These are phyloP conservation scores for Cladosporium sp. DNA, from an alignment of 2,329 filamentous ascomycete species.

Conservation along the genomic window DNA sequence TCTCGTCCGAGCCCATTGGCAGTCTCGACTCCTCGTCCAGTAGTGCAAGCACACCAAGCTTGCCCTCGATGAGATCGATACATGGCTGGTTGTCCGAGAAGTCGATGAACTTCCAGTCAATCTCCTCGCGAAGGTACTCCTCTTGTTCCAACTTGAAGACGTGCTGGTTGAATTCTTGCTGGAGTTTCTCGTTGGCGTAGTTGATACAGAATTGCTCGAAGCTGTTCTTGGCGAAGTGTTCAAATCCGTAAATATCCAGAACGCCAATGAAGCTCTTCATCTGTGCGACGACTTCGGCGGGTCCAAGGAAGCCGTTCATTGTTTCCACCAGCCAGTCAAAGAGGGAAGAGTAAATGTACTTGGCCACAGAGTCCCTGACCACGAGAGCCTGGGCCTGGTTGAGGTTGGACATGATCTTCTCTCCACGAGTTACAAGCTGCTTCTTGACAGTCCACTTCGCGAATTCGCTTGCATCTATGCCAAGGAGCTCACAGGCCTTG, in stretches of 20 bases:
- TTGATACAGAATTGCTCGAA: conserved; percentile 99
- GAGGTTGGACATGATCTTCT: conserved; percentile 96
- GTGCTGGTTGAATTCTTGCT: conserved; percentile 99
- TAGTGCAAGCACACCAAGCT: conserved; percentile 87
- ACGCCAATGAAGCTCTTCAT: conserved; percentile 95
- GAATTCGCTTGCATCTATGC: conserved; percentile 83
- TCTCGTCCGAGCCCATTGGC: conserved; percentile 95
- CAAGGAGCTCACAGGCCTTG: conserved; percentile 80
- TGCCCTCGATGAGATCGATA: conserved; percentile 97
- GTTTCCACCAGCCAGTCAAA: conserved; percentile 99
- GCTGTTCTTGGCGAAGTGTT: conserved; percentile 99
- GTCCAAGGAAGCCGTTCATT: conserved; percentile 88
- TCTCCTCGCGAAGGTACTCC: conserved; percentile 93
- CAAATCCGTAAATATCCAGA: conserved; percentile 98
- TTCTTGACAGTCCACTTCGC: conserved; percentile 99
- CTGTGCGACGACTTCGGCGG: conserved; percentile 78
- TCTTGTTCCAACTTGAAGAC: conserved; percentile 99
- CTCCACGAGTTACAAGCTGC: conserved; percentile 90
- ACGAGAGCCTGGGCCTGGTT: conserved; percentile 92
- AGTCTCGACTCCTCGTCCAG: conserved; percentile 95
- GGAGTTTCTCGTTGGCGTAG: conserved; percentile 98
- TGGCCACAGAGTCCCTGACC: conserved; percentile 94
- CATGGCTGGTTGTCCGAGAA: conserved; percentile 99
- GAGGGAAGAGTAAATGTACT: conserved; percentile 96
- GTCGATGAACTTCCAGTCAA: conserved; percentile 99